Percentiles rank a stretch among this genome's conserved stretches.
Evolutionary conservation across 192 early-diverging fungal genomes (phyloP).

Genomic region (Gaertneriomyces sp.): DNA sequence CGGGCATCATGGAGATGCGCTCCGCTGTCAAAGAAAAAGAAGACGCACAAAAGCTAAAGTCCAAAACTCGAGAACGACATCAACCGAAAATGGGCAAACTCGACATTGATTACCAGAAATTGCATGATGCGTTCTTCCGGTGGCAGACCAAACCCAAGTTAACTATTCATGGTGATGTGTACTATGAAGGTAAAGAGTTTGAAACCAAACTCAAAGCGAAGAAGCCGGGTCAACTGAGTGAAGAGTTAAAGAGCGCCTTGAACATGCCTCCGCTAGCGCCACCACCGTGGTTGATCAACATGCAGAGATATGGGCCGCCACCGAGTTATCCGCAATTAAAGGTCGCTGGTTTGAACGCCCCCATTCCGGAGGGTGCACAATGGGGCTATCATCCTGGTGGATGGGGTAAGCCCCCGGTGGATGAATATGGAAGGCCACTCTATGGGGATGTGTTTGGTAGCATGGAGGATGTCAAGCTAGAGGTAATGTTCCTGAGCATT

Average conservation of each 20-base stretch:
- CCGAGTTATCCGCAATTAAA: conserved; percentile 88
- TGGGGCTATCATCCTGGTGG: conserved; percentile 99
- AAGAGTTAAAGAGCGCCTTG: conserved; percentile 78
- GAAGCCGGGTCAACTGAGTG: conserved; percentile 83
- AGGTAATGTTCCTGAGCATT: conserved; percentile 38
- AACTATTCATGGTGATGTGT: conserved; percentile 78
- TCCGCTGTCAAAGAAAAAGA: conserved; percentile 84
- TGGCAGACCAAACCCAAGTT: conserved; percentile 84
- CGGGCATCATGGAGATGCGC: conserved; percentile 96
- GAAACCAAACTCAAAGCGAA: conserved; percentile 83
- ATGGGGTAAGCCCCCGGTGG: conserved; percentile 57
- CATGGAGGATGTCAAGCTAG: conserved; percentile 44
- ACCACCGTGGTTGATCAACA: conserved; percentile 96
- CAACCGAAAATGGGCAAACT: conserved; percentile 96
- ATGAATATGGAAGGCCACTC: conserved; percentile 79
- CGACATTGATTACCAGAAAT: conserved; percentile 95
- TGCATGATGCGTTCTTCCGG: conserved; percentile 96
- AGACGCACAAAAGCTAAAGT: conserved; percentile 73
- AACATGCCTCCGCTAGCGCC: conserved; percentile 89
- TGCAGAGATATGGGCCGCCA: conserved; percentile 96
- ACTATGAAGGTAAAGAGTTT: conserved; percentile 96
- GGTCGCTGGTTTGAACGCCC: conserved; percentile 92
- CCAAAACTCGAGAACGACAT: conserved; percentile 78
- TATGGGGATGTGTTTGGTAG: conserved; percentile 96
- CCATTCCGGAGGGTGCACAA: conserved; percentile 94